Evolutionary conservation across 2,329 filamentous ascomycete genomes (phyloP), one percentile per base, ranked within the genome.

Genomic region (Chrysosporium queenslandicum): DNA sequence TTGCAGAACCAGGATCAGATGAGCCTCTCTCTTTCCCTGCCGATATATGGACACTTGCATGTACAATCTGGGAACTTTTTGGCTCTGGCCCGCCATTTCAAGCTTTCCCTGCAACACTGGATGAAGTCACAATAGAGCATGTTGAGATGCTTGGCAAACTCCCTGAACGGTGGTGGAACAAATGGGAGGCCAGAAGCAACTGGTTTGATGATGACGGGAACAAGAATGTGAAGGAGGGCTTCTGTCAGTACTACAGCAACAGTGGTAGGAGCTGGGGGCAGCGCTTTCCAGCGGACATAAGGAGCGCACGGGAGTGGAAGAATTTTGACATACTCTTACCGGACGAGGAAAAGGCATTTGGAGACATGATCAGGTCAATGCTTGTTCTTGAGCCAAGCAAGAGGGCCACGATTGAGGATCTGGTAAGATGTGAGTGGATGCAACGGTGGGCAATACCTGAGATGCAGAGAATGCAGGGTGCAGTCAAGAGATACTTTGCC

Each of bases 1-100:
- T 58, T 20, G 25, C 25, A 29, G 43, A 46, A 27, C 12, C 34
- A 36, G 34, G 12, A 36, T 12, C 9, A 36, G 34, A n/a, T n/a
- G n/a, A 36, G 34, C 27, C 43, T 46, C 63, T 69, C 29, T 63
- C 63, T 3, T 64, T 64, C 34, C 21, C 60, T 7, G 63, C 61
- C 2, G 66, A 71, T 51, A 66, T 67, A 12, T 70, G 66, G 67
- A 68, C 63, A 18, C 59, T 70, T 20, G 62, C 56, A 0, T 70
- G 65, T 46, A 52, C 58, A 1, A 66, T 70, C 16, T 70, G 63
- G 56, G 64, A 60, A 32, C 43, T 70, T 6, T 58, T 70, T 25
- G 60, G 60, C 14, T 52, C 54, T 8, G 52, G 55, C 14, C 55
- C 60, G 4, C 55, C 61, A 16, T 58, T 64, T 46, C 58, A 57